These are phyloP conservation scores for Sphagnurus paluster DNA, from an alignment of 1,284 basidiomycete species.

Conservation along the genomic window DNA sequence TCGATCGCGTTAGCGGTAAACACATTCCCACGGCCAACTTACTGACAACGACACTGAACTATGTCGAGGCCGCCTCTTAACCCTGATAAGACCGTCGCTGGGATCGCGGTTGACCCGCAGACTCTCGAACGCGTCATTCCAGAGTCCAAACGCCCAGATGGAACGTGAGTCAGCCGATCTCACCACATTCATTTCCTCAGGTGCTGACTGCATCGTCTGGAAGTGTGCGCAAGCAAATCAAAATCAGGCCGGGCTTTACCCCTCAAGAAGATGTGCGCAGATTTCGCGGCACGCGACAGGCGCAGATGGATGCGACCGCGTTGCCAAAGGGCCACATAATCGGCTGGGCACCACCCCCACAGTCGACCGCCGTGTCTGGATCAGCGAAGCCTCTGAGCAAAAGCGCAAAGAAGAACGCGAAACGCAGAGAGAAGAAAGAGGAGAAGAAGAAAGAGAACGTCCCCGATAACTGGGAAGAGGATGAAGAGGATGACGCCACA, in stretches of 20 bases:
- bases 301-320: conserved; percentile 61
- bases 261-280: conserved; percentile 90
- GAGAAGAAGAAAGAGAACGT: conserved; percentile 49
- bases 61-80: conserved; percentile 81
- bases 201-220: conserved; percentile 10
- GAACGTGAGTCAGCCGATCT: conserved; percentile 66
- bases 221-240: conserved; percentile 87
- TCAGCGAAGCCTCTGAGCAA: conserved; percentile 34
- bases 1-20: conserved; percentile 1
- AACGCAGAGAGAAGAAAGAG: conserved; percentile 65
- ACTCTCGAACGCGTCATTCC: conserved; percentile 89
- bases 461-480: conserved; percentile 78
- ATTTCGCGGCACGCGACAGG: conserved; percentile 78
- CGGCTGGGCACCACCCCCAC: conserved; percentile 71
- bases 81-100: conserved; percentile 69
- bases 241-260: conserved; percentile 91
- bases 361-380: conserved; percentile 34
- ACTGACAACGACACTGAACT: conserved; percentile 2
- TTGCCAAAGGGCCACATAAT: conserved; percentile 77
- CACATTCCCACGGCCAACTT: conserved; percentile 15
- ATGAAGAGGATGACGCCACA: conserved; percentile 47
- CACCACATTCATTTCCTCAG: conserved; percentile 5
- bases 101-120: conserved; percentile 81
- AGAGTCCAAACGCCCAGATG: conserved; percentile 80
- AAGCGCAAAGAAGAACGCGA: conserved; percentile 75